Evolutionary conservation across 306 rosid genomes (phyloP), one percentile per base, ranked within the genome.

Genomic region (Prunus mongolica): DNA sequence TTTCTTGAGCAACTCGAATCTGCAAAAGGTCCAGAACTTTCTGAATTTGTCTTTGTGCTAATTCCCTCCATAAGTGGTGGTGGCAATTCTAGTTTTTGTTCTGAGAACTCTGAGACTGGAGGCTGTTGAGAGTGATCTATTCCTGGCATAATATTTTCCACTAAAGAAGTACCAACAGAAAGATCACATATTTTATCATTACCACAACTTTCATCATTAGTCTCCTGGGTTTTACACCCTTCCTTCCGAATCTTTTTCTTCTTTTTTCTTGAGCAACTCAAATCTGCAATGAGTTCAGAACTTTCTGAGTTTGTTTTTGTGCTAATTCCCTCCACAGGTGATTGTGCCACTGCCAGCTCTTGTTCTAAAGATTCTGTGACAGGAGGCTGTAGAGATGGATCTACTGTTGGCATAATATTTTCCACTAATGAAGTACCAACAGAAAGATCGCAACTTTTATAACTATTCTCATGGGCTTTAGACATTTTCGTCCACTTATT

Each of bases 1-100:
- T 20, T 45, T 54, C 46, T 24, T 7, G 12, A 14, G 57, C n/a
- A 4, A 71, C 74, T 54, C 44, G 28, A 47, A 46, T 65, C 58
- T 20, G 10, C 73, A 52, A 16, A 13, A 5, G 61, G 52, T 27
- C 47, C 52, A 73, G 56, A 18, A 34, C 74, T 67, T 55, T 56
- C 72, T 68, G 82, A 80, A 64, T 75, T 74, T 34, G 51, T 80
- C 22, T 41, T 57, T 61, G 60, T 20, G 81, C 76, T 12, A 69
- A 57, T 65, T 3, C 58, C 72, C 18, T 57, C 83, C 14, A 49
- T 72, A 69, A 47, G 68, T 64, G 84, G 81, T 72, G 75, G 55
- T 73, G 61, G 27, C 25, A 65, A 63, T 58, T 72, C 81, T 30
- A 58, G 65, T 79, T 83, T 85, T 46, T 54, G 56, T 68, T 72